Base-by-base conservation (phyloP, 345 rosid species). In the Firmiana major region DNA sequence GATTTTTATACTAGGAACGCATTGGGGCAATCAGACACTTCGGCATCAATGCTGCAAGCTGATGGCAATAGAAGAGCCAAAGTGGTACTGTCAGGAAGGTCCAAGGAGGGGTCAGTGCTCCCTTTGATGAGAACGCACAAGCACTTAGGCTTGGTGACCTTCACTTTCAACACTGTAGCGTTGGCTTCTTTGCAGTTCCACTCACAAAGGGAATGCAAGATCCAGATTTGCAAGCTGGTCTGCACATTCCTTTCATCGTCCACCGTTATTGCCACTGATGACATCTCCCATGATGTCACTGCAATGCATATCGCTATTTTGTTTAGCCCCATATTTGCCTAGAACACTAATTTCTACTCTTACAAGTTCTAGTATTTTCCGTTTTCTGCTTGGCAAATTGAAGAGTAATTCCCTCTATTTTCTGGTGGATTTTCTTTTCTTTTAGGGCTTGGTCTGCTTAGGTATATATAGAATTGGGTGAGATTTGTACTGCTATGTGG, bases 81-180 rank as follows among this genome's bases (percentile, higher is more conserved):
- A 78, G 86, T 78, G 81, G 88, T 83, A 36, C 85, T 87, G 68
- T 85, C 70, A 48, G 88, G 85, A 10, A 85, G 83, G 12, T 85
- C 86, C 75, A 86, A 53, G 53, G 90, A 81, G n/a, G 90, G 88
- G 63, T 85, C 88, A 40, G 81, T 76, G 75, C 90, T 87, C 66
- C 76, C 81, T 58, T 77, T 85, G 54, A 87, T 83, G 36, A 87
- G 82, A 59, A 83, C 63, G 48, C 90, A 85, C 24, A 83, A 53
- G 70, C 87, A 87, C 73, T 83, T 85, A 5, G 88, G 90, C 64
- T 85, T 74, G 53, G 4, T 78, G 53, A 74, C 71, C 46, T 81
- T 87, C 67, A 87, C 19, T 51, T 83, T 87, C 24, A 87, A 77
- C 89, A 83, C 40, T 84, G 71, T 1, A 84, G 63, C 0, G 85